Percentiles rank a stretch among this genome's conserved stretches.
phyloP scores from a whole-genome alignment of 1,284 basidiomycete species.

The Coniferiporia sulphurascens region DNA sequence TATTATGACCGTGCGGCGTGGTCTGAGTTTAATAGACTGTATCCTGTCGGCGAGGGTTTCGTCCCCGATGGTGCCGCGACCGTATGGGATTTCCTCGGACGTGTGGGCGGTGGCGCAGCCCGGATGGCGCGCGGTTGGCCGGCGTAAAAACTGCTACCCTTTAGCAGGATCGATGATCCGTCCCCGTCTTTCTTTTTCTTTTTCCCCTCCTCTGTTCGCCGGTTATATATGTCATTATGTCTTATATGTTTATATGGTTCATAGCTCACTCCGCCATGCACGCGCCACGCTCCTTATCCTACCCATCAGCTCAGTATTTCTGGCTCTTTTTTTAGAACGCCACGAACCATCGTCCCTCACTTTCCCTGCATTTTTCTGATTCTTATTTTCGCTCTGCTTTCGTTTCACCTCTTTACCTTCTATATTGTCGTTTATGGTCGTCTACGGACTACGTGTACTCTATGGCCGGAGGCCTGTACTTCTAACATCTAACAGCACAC shows the following conservation, averaged over 20 bases:
- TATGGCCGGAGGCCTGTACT: background rate
- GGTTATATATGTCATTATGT: background rate
- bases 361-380: background rate
- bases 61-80: slow-evolving; percentile 41
- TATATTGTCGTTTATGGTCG: background rate
- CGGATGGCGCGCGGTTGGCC: slow-evolving; percentile 70
- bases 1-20: slow-evolving; percentile 75
- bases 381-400: background rate
- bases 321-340: background rate
- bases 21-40: slow-evolving; percentile 69
- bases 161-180: background rate
- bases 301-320: background rate
- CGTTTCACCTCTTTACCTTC: background rate
- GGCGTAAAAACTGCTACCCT: slow-evolving; percentile 34
- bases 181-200: background rate
- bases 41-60: slow-evolving; percentile 63
- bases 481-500: background rate
- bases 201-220: background rate
- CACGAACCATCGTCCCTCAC: background rate
- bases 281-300: background rate
- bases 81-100: slow-evolving; percentile 58
- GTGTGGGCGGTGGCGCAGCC: slow-evolving; percentile 64
- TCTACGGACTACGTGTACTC: background rate
- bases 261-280: background rate
- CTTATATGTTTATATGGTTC: background rate